Conservation (phyloP, 2,329 filamentous ascomycete species). For the Aspergillus pseudonomiae region DNA sequence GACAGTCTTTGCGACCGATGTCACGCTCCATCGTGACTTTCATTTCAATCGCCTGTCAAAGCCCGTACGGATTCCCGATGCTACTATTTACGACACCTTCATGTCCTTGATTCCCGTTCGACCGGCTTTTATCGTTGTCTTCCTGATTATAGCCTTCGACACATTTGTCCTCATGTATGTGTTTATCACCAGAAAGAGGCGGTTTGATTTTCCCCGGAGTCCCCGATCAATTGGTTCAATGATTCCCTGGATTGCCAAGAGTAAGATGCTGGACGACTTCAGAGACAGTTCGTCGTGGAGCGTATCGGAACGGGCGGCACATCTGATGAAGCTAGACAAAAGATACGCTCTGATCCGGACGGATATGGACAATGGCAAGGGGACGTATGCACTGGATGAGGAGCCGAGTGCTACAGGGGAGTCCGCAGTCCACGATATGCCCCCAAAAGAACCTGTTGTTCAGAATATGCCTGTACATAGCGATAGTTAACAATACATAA, state of each 20-base stretch:
- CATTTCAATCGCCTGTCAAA: conserved; percentile 12
- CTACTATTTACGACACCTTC: conserved; percentile 10
- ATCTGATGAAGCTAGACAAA: conserved; percentile 14
- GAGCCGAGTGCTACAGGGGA: background rate
- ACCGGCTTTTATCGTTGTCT: conserved; percentile 20
- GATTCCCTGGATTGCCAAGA: conserved; percentile 20
- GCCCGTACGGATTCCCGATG: background rate
- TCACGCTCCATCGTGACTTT: conserved; percentile 18
- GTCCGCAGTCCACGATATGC: background rate
- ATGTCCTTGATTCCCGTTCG: conserved; percentile 21
- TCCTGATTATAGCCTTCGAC: conserved; percentile 22
- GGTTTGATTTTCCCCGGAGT: conserved; percentile 20
- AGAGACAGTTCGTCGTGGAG: conserved; percentile 15
- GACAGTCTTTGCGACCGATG: conserved; percentile 20
- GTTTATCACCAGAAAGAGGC: conserved; percentile 17
- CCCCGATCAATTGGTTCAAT: conserved; percentile 24
- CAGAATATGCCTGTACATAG: background rate
- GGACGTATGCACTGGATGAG: conserved; percentile 11
- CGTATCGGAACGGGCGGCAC: conserved; percentile 12
- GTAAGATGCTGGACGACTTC: conserved; percentile 20
- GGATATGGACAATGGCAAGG: conserved; percentile 1
- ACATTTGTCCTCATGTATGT: conserved; percentile 20
- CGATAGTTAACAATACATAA: background rate
- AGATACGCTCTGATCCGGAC: conserved; percentile 12
- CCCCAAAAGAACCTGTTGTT: background rate